Conservation (phyloP, 768 basidiomycete genomes). For the Leucosporidium creatinivorum region DNA sequence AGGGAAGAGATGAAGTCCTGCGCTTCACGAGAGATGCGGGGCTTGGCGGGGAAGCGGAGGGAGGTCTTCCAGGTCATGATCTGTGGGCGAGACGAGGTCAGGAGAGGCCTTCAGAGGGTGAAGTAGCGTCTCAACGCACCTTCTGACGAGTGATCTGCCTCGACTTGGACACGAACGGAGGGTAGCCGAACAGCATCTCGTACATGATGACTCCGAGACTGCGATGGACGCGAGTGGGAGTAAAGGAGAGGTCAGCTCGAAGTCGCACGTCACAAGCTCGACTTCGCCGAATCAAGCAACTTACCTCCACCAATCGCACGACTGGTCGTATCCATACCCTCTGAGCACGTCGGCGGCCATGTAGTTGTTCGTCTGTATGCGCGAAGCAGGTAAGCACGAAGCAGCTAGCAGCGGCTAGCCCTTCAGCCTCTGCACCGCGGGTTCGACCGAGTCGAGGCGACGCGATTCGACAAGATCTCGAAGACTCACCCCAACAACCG, state of each 20-base stretch:
- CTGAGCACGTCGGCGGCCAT: slow-evolving; percentile 44
- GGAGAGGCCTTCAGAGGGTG: not conserved
- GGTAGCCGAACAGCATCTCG: slow-evolving; percentile 68
- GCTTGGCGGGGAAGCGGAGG: slow-evolving; percentile 75
- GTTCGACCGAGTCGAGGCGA: too few relatives aligned
- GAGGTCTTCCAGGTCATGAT: slow-evolving; percentile 91
- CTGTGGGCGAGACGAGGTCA: slow-evolving; percentile 19
- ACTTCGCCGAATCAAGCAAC: not conserved
- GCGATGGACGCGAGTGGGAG: not conserved
- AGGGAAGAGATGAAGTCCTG: slow-evolving; percentile 79
- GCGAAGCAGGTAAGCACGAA: too few relatives aligned
- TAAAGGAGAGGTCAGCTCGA: too few relatives aligned
- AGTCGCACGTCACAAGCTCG: not conserved
- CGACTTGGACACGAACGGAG: slow-evolving; percentile 91
- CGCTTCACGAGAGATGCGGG: slow-evolving; percentile 77
- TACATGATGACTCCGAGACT: slow-evolving; percentile 86
- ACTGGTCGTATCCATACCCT: slow-evolving; percentile 71
- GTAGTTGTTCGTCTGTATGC: slow-evolving; percentile 20
- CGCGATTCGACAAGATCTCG: too few relatives aligned
- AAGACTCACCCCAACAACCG: slow-evolving; percentile 27
- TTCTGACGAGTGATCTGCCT: slow-evolving; percentile 93
- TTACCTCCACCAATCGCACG: slow-evolving; percentile 93
- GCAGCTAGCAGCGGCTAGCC: too few relatives aligned
- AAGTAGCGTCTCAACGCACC: not conserved
- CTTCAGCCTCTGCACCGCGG: too few relatives aligned